These are phyloP conservation scores for Naganishia kalamii DNA, from an alignment of 768 basidiomycete genomes.

Conservation along the genomic window DNA sequence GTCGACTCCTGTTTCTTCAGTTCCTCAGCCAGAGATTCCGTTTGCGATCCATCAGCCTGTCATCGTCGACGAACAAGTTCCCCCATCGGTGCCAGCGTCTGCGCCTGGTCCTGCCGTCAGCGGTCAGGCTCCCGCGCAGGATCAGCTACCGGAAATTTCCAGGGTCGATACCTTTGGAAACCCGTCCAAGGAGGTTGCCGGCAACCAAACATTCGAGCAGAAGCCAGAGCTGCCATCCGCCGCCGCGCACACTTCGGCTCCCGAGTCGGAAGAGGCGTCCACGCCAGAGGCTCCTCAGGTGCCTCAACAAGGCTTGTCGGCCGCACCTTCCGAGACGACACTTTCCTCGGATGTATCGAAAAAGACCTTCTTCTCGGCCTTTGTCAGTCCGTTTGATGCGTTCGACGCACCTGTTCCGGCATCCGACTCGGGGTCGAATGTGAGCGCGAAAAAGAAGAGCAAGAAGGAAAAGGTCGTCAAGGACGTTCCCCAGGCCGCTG, in stretches of 20 bases:
- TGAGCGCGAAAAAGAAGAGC: slow-evolving; percentile 3
- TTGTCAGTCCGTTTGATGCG: slow-evolving; percentile 22
- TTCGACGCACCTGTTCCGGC: slow-evolving; percentile 6
- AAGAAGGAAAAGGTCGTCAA: slow-evolving; percentile 10
- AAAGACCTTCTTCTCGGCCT: neutral
- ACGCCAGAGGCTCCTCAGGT: neutral
- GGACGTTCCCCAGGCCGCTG: neutral
- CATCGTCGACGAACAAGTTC: neutral
- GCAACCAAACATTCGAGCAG: too few relatives aligned
- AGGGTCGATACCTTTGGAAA: slow-evolving; percentile 5
- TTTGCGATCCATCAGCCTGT: slow-evolving; percentile 7
- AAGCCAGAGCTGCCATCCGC: neutral
- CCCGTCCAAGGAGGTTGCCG: neutral
- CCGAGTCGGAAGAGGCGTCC: neutral
- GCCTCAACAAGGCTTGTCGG: too few relatives aligned
- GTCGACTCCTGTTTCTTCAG: neutral
- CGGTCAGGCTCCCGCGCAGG: neutral
- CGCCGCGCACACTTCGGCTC: too few relatives aligned
- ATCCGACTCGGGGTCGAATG: neutral
- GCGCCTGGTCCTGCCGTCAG: neutral
- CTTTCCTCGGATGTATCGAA: neutral
- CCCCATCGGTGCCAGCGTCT: neutral
- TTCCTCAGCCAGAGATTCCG: neutral
- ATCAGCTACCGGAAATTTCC: neutral
- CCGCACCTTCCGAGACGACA: too few relatives aligned